phyloP scores from a whole-genome alignment of 805 yeast species.

The Wickerhamomyces bisporus region DNA sequence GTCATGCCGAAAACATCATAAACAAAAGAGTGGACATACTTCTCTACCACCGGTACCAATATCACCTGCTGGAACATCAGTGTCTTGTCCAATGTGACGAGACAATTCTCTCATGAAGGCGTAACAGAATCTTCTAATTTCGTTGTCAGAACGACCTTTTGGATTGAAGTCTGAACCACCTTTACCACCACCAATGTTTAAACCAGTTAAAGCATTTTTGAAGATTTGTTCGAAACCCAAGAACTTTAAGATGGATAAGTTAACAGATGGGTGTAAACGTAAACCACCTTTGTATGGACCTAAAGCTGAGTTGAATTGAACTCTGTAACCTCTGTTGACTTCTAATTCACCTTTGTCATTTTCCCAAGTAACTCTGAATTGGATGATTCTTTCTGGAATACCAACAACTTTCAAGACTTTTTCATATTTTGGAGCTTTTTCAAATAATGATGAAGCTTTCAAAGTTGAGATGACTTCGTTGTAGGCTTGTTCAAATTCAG shows the following conservation, averaged over 20 bases:
- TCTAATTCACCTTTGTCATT: slow-evolving; percentile 87
- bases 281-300: slow-evolving; percentile 99
- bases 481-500: slow-evolving; percentile 99
- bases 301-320: slow-evolving; percentile 95
- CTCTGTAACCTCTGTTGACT: slow-evolving; percentile 97
- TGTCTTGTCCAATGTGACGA: slow-evolving; percentile 94
- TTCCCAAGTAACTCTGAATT: slow-evolving; percentile 98
- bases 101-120: slow-evolving; percentile 94
- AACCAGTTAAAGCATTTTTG: slow-evolving; percentile 96
- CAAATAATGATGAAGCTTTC: slow-evolving; percentile 86
- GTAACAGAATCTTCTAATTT: slow-evolving; percentile 95
- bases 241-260: slow-evolving; percentile 90
- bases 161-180: slow-evolving; percentile 99
- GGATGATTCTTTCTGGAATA: slow-evolving; percentile 92
- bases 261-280: slow-evolving; percentile 96
- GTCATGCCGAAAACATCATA: too few relatives aligned
- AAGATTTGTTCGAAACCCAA: slow-evolving; percentile 98
- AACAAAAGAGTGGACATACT: too few relatives aligned
- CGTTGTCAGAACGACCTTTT: slow-evolving; percentile 87
- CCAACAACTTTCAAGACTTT: slow-evolving; percentile 86
- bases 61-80: slow-evolving; percentile 99
- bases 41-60: slow-evolving; percentile 92
- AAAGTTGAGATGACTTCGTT: slow-evolving; percentile 85
- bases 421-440: slow-evolving; percentile 84
- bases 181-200: slow-evolving; percentile 98